Evolutionary conservation across 2,329 filamentous ascomycete genomes (phyloP).

Genomic region (Fusarium concolor): DNA sequence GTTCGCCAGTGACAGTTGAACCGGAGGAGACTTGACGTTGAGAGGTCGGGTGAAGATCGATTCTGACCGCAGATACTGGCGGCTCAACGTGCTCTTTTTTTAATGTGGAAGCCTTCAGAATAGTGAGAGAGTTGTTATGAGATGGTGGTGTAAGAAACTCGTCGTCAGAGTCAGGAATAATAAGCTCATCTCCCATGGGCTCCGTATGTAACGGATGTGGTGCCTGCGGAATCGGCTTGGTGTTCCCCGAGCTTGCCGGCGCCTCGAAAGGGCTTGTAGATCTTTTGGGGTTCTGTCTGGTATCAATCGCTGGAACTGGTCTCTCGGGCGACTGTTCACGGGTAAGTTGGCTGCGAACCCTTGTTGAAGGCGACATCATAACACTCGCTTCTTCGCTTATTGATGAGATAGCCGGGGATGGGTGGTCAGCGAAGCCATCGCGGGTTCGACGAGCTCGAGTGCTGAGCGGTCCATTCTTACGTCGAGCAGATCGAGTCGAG

Average conservation of each 20-base stretch:
- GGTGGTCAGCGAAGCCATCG: conserved; percentile 17
- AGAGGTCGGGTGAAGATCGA: conserved; percentile 15
- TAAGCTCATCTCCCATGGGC: conserved; percentile 46
- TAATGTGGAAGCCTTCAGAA: conserved; percentile 9
- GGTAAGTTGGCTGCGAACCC: conserved; percentile 27
- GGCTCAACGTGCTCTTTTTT: background rate
- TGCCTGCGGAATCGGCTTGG: background rate
- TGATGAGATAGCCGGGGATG: conserved; percentile 6
- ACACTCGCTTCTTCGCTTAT: conserved; percentile 37
- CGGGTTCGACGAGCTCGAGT: conserved; percentile 33
- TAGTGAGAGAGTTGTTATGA: conserved; percentile 34
- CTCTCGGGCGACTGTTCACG: conserved; percentile 20
- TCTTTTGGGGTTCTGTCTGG: conserved; percentile 15
- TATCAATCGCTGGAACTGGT: conserved; percentile 2
- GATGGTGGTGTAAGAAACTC: conserved; percentile 58
- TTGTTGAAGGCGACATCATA: conserved; percentile 47
- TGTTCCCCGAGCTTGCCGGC: conserved; percentile 11
- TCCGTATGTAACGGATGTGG: background rate
- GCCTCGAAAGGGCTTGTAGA: conserved; percentile 15
- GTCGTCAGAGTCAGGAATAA: conserved; percentile 69
- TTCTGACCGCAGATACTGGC: background rate
- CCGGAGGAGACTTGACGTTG: conserved; percentile 26
- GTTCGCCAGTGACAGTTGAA: conserved; percentile 7
- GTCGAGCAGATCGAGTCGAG: conserved; percentile 46
- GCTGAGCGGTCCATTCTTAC: conserved; percentile 35